Base-by-base conservation (phyloP, 331 rosid species). In the Arachis monticola region DNA sequence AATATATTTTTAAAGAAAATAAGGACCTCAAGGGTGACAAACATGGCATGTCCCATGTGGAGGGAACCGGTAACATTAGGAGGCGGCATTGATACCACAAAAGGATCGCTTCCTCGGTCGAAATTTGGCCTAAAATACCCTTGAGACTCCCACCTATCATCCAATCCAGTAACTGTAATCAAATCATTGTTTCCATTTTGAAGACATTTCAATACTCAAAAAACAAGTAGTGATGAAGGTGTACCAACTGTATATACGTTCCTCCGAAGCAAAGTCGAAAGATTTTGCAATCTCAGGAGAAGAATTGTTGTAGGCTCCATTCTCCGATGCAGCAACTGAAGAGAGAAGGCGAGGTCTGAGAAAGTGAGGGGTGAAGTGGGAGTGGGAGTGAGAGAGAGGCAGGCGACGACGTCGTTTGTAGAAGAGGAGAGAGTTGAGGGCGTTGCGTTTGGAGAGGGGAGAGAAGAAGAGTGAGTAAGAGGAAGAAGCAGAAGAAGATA, bases 1-100 rank as follows among this genome's bases (percentile, higher is more conserved):
- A n/a, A 1, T 5, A 53, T 11, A 3, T 13, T 14, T 47, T 1
- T 8, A 2, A 60, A 42, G 64, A 61, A 31, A 8, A 73, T 48
- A 57, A 76, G 81, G 79, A 93, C 98, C 98, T 93, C 98, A 72
- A 93, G 97, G 30, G 98, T 89, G 82, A 93, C 98, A 67, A 93
- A 93, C 98, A 93, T 93, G 0, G 98, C 98, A 70, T 93, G 98
- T 35, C 98, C 98, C 98, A 93, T 93, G 83, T 93, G 98, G 82
- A 93, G 84, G 12, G 97, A 93, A 59, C 98, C 98, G 7, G 98
- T 93, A 72, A 93, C 98, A 87, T 93, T 93, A 45, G 98, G 97
- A 78, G 98, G 98, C 1, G 98, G 98, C 98, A 93, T 93, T 50
- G 96, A 78, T 78, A 91, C 85, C 69, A 91, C 98, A 80, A 91